Base-by-base conservation (phyloP, 1,284 basidiomycete genomes). In the Fistulinella cinereoalba region DNA sequence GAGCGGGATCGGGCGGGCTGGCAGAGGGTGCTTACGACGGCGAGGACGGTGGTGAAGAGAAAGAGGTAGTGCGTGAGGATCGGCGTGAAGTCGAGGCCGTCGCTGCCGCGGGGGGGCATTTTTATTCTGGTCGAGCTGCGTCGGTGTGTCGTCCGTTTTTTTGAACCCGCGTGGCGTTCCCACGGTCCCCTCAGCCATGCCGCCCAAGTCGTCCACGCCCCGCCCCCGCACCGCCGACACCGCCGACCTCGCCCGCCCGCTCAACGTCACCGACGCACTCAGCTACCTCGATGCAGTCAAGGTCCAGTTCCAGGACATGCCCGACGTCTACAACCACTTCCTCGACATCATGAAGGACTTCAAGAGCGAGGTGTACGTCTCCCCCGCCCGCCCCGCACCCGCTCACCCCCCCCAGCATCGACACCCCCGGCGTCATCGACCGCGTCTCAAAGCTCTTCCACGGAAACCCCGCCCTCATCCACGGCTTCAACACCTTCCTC, bases 291-390 rank as follows among this genome's bases (percentile, higher is more conserved):
- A 98, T 70, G 91, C 93, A 50, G 95, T 98, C 72, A 98, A 97
- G 76, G 76, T 83, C 47, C 89, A 95, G 75, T 97, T 97, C 68
- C 77, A 85, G 52, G 88, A 93, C 65, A 85, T 87, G 66, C 94
- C 95, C 21, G 92, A 97, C 63, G 94, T 97, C 24, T 97, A 98
- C 76, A 97, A 98, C 68, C 85, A 88, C 56, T 98, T 98, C 67
- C 72, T 98, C 67, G 96, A 98, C 68, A 97, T 98, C 63, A 98
- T 98, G 96, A 99, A 98, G 74, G 96, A 99, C 67, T 97, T 97
- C 70, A 97, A 97, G 73, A 88, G 88, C 57, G 89, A 95, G 70
- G 78, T 80, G 93, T 97, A 68, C 74, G 90, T 79, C 45, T 43
- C 19, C 16, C 28, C 47, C n/a, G 13, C 21, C 41, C 43, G 48